These are phyloP conservation scores for Cystobasidium ongulense DNA, from an alignment of 768 basidiomycete species.

Conservation along the genomic window DNA sequence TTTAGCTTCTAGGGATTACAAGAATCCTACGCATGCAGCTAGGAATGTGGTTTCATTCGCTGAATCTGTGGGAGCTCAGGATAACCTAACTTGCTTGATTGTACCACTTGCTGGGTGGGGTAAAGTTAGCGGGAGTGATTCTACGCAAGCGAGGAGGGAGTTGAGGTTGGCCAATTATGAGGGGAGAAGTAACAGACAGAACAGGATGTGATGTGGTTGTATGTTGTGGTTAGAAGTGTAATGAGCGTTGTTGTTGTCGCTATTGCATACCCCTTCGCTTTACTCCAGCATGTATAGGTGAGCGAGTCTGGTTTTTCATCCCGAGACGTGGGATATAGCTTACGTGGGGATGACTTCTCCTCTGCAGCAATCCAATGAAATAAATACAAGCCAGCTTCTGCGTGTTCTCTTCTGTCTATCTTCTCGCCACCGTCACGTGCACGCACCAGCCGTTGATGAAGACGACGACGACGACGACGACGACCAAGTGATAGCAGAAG, in stretches of 20 bases:
- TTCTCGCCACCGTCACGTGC: neutral
- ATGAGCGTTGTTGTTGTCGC: neutral
- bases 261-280: neutral
- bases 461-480: too few relatives aligned
- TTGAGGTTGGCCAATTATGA: constrained; percentile 53
- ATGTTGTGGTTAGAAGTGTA: too few relatives aligned
- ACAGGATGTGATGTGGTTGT: constrained; percentile 43
- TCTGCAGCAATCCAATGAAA: neutral
- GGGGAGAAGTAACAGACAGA: constrained; percentile 45
- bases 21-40: constrained; percentile 70
- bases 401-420: too few relatives aligned
- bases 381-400: too few relatives aligned
- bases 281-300: neutral
- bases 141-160: constrained; percentile 70
- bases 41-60: constrained; percentile 72
- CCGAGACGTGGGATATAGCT: too few relatives aligned
- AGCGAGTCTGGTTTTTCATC: neutral
- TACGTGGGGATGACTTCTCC: too few relatives aligned
- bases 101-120: constrained; percentile 92
- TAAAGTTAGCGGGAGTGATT: constrained; percentile 65
- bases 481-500: too few relatives aligned
- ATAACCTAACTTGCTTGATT: constrained; percentile 85
- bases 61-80: constrained; percentile 61
- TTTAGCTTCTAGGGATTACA: constrained; percentile 60
- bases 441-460: neutral